Evolutionary conservation across 768 basidiomycete genomes (phyloP).

Genomic region (Gymnopilus dilepis): DNA sequence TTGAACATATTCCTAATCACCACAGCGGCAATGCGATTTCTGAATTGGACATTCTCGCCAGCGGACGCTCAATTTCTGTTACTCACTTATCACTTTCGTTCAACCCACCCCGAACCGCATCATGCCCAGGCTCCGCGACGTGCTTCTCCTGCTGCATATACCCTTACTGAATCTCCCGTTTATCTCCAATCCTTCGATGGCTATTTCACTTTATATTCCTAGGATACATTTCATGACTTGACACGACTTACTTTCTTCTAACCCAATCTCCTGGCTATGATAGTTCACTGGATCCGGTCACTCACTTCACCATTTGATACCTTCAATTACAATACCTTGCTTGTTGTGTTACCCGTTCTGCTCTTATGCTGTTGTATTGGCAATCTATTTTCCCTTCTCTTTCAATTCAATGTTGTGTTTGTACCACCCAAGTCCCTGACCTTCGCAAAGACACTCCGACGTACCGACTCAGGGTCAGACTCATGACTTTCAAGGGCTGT

Average conservation of each 20-base stretch:
- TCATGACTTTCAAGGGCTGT: too few species aligned
- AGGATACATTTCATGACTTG: conserved; percentile 1
- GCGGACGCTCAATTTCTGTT: too few species aligned
- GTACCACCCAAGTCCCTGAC: too few species aligned
- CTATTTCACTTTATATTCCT: conserved; percentile 1
- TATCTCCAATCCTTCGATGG: not conserved
- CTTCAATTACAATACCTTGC: conserved; percentile 4
- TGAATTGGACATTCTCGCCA: too few species aligned
- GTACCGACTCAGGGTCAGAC: too few species aligned
- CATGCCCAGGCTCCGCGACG: too few species aligned
- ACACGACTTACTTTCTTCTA: not conserved
- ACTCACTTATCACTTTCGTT: too few species aligned
- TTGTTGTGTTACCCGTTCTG: not conserved
- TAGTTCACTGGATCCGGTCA: conserved; percentile 2
- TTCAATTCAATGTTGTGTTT: not conserved
- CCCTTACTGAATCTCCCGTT: not conserved
- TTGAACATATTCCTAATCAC: too few species aligned
- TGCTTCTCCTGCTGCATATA: not conserved
- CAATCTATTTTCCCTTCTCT: not conserved
- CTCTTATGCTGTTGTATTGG: conserved; percentile 1
- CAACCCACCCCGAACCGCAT: too few species aligned
- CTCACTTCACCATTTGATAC: conserved; percentile 11
- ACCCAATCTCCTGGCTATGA: not conserved
- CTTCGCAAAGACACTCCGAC: too few species aligned
- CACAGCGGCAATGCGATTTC: too few species aligned